Percentiles rank a stretch among this genome's conserved stretches.
phyloP scores from a whole-genome alignment of 768 basidiomycete genomes.

The Collybiopsis luxurians region DNA sequence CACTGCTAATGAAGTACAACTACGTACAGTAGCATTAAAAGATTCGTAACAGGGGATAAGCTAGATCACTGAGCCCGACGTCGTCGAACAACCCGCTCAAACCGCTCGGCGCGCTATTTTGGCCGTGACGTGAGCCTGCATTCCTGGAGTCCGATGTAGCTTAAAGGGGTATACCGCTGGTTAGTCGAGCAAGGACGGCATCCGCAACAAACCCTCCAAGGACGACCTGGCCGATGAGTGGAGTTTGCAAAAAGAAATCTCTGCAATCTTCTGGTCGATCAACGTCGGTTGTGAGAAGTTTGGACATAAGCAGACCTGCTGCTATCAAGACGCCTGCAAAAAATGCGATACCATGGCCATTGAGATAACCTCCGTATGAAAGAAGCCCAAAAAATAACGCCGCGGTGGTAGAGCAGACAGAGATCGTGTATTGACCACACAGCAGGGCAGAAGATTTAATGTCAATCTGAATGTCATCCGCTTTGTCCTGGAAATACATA shows the following conservation, averaged over 20 bases:
- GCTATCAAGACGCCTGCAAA: conserved; percentile 21
- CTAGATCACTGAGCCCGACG: no score
- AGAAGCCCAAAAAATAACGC: conserved; percentile 42
- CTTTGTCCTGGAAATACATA: conserved; percentile 43
- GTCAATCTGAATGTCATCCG: conserved; percentile 53
- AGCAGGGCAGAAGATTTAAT: conserved; percentile 60
- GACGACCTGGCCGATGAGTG: conserved; percentile 24
- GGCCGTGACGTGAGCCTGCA: no score
- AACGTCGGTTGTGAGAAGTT: conserved; percentile 21
- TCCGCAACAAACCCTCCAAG: conserved; percentile 24
- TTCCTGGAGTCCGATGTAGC: no score
- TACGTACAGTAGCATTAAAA: no score
- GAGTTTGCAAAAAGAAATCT: conserved; percentile 23
- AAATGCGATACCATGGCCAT: conserved; percentile 39
- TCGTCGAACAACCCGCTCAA: no score
- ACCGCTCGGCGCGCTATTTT: no score
- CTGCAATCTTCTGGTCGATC: conserved; percentile 25
- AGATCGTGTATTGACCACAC: conserved; percentile 44
- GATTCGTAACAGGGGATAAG: no score
- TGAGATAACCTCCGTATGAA: conserved; percentile 40
- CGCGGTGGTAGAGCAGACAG: conserved; percentile 44
- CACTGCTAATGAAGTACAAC: no score
- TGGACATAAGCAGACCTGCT: conserved; percentile 16
- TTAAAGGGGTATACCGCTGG: conserved; percentile 15
- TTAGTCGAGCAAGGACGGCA: conserved; percentile 15